Conservation (phyloP, 306 rosid genomes). For the Cucumis hystrix region DNA sequence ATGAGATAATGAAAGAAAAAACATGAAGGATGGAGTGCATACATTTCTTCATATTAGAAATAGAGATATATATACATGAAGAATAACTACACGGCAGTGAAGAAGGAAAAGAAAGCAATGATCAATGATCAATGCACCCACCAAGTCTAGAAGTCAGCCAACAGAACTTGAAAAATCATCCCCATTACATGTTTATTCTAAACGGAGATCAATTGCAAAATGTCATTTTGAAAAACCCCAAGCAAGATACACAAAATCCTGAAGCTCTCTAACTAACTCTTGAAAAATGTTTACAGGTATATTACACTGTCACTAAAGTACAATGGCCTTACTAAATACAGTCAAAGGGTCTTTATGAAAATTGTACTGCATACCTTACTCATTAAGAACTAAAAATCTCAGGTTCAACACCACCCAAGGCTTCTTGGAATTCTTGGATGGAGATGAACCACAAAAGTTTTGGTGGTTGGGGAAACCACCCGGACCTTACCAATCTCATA, state of each 20-base stretch:
- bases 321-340: neutral
- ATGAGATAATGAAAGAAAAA: constrained; percentile 6
- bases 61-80: neutral
- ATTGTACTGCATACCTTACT: neutral
- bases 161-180: neutral
- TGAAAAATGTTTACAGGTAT: neutral
- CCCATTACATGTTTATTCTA: neutral
- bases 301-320: neutral
- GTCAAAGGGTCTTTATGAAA: neutral
- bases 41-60: neutral
- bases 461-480: neutral
- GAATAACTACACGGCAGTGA: neutral
- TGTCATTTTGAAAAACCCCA: neutral
- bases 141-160: neutral
- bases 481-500: neutral
- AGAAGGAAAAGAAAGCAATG: neutral
- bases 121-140: neutral
- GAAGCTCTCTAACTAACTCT: neutral
- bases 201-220: neutral
- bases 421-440: neutral
- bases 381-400: neutral
- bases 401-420: neutral
- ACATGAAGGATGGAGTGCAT: neutral
- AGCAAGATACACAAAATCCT: neutral
- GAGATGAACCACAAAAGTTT: neutral